These are phyloP conservation scores for Vitis hybrid DNA, from an alignment of 177 flowering plant species.

Conservation along the genomic window DNA sequence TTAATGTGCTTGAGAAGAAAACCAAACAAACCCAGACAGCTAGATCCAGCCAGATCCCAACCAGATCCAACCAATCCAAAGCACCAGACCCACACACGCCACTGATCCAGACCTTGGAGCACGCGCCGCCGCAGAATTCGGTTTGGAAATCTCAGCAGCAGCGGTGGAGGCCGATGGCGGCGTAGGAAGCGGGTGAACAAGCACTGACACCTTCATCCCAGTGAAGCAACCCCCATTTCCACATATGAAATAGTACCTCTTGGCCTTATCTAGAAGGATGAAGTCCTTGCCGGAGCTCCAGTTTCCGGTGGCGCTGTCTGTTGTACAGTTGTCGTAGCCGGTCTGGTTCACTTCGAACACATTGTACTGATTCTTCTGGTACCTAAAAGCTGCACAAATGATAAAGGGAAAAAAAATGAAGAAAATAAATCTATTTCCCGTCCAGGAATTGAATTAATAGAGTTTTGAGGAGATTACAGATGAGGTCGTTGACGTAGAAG, in stretches of 20 bases:
- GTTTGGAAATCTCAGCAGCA: slow-evolving; percentile 2
- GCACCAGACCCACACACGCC: slow-evolving; percentile 18
- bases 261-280: slow-evolving; percentile 51
- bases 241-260: slow-evolving; percentile 79
- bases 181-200: slow-evolving; percentile 62
- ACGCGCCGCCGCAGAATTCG: slow-evolving; percentile 19
- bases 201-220: slow-evolving; percentile 85
- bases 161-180: slow-evolving; percentile 38
- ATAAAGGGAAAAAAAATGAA: background rate
- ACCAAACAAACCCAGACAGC: background rate
- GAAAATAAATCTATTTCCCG: background rate
- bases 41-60: slow-evolving; percentile 33
- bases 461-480: slow-evolving; percentile 47
- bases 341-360: slow-evolving; percentile 83
- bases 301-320: slow-evolving; percentile 67
- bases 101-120: slow-evolving; percentile 5
- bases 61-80: slow-evolving; percentile 26
- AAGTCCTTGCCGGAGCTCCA: slow-evolving; percentile 95
- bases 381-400: slow-evolving; percentile 66
- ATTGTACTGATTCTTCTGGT: slow-evolving; percentile 72
- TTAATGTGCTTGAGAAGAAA: too few species aligned
- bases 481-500: slow-evolving; percentile 73
- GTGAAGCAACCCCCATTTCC: slow-evolving; percentile 70
- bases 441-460: background rate
- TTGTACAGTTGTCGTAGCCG: slow-evolving; percentile 88